phyloP scores from a whole-genome alignment of 2,329 filamentous ascomycete species.

The Atkinsonella texensis region DNA sequence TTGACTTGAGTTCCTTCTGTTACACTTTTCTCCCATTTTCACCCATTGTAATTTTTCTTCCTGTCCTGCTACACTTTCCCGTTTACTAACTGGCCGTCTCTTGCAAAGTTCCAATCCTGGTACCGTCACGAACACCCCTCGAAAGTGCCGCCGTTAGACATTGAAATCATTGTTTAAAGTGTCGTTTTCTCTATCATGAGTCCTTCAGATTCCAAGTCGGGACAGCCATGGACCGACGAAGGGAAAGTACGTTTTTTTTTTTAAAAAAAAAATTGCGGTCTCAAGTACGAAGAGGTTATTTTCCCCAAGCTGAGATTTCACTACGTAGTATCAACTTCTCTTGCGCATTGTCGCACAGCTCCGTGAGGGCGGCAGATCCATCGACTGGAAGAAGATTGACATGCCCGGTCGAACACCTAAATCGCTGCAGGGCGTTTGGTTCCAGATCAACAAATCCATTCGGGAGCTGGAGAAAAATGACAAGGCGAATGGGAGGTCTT shows the following conservation, averaged over 20 bases:
- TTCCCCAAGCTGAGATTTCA: neutral
- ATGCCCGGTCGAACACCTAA: slow-evolving; percentile 27
- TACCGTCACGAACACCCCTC: too few species aligned
- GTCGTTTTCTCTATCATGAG: slow-evolving; percentile 13
- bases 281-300: too few species aligned
- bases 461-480: slow-evolving; percentile 20
- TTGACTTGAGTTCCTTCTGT: too few species aligned
- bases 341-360: slow-evolving; percentile 23
- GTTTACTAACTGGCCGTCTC: too few species aligned
- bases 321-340: slow-evolving; percentile 21
- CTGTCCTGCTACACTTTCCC: too few species aligned
- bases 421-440: slow-evolving; percentile 26
- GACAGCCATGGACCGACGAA: slow-evolving; percentile 23
- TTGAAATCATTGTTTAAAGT: too few species aligned
- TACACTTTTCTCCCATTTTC: too few species aligned
- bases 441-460: slow-evolving; percentile 22
- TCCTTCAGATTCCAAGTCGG: slow-evolving; percentile 13
- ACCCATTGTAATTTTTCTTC: too few species aligned
- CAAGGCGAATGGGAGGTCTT: neutral
- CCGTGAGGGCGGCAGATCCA: slow-evolving; percentile 18
- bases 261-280: too few species aligned
- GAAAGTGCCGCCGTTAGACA: too few species aligned
- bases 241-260: slow-evolving; percentile 18
- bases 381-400: slow-evolving; percentile 23
- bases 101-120: too few species aligned